Conservation (phyloP, 2,329 filamentous ascomycete species). For the Colletotrichum falcatum region DNA sequence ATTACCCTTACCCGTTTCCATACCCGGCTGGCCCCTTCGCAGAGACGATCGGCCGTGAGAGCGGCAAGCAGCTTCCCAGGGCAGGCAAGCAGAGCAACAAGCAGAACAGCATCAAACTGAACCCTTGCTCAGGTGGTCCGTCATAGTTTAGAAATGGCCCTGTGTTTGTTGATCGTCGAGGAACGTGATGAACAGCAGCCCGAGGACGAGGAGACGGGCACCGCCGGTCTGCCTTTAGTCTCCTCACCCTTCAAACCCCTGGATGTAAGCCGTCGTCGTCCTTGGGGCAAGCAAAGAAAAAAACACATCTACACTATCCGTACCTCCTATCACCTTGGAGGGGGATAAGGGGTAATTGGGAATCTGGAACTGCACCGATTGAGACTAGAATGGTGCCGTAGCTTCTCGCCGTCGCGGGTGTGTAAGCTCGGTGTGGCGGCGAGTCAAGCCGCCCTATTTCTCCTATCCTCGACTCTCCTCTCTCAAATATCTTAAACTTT, state of each 20-base stretch:
- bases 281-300: not conserved
- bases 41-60: not conserved
- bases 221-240: not conserved
- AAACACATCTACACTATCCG: not conserved
- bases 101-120: not conserved
- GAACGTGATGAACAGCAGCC: not conserved
- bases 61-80: not conserved
- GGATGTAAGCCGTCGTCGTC: not conserved
- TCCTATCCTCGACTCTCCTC: too few relatives aligned
- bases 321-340: too few relatives aligned
- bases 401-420: slow-evolving; percentile 22
- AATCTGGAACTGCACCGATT: slow-evolving; percentile 18
- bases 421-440: slow-evolving; percentile 27
- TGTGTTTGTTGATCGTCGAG: not conserved
- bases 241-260: too few relatives aligned
- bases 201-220: not conserved
- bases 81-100: not conserved
- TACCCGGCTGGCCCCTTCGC: not conserved
- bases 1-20: slow-evolving; percentile 6
- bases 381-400: slow-evolving; percentile 32
- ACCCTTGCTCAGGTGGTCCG: slow-evolving; percentile 1
- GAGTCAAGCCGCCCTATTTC: slow-evolving; percentile 11
- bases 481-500: not conserved
- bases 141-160: too few relatives aligned
- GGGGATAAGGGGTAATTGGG: not conserved